Base-by-base conservation (phyloP, 192 early-diverging fungal genomes). In the Rhizophagus prolifer region DNA sequence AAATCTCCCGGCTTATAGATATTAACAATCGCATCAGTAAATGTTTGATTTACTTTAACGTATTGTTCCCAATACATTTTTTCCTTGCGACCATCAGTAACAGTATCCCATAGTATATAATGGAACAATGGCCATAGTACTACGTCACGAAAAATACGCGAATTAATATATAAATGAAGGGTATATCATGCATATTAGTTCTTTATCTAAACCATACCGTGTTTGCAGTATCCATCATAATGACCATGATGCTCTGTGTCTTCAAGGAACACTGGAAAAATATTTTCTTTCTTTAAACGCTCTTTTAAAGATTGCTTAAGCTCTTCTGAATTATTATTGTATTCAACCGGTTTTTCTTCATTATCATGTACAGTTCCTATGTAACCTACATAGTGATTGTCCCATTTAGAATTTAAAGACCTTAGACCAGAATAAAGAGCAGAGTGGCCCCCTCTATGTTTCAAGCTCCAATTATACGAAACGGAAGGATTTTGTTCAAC, bases 181-280 rank as follows among this genome's bases (percentile, higher is more conserved):
- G 13, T 50, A 19, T 16, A 7, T 50, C 14, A 14, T 13, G 16
- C 6, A 13, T 10, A 67, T 38, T n/a, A 30, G 0, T 30, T 62
- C 9, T 62, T 34, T 62, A 62, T 62, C 30, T 25, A 12, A 10
- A 21, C 5, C 75, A 73, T 84, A 94, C 94, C 91, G 70, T 88
- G 86, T 86, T 99, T 99, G 86, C 96, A 97, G 82, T 96, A 99
- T 1, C 97, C 97, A 71, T 97, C 97, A 79, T 99, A 99, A 82
- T 98, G 96, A 58, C 89, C 92, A 62, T 85, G 76, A 30, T 94
- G 91, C 31, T 83, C 85, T 28, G 85, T 79, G 23, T 93, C 89
- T 70, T 92, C 88, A 44, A 98, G 76, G 77, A 95, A 91, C 28
- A 98, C 92, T 3, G 96, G 94, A 14, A 93, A 87, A 54, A 90